phyloP scores from a whole-genome alignment of 495 filamentous ascomycete genomes.

The Lineolata rhizophorae region DNA sequence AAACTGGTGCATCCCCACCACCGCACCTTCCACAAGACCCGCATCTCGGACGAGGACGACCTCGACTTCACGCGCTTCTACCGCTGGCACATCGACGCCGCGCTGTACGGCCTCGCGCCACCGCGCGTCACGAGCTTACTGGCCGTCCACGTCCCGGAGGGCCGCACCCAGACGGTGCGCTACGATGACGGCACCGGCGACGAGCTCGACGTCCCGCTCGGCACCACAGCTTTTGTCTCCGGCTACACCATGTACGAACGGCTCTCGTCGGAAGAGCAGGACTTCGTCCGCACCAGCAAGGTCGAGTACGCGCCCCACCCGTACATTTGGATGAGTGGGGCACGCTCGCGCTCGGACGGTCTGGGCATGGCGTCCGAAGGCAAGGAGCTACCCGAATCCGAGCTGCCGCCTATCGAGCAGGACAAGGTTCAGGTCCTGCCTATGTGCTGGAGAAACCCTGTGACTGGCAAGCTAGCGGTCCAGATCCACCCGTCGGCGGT shows the following conservation, averaged over 20 bases:
- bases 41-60: slow-evolving; percentile 39
- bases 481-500: slow-evolving; percentile 50
- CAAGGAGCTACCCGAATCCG: slow-evolving; percentile 28
- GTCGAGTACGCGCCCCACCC: slow-evolving; percentile 57
- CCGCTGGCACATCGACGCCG: slow-evolving; percentile 62
- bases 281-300: slow-evolving; percentile 37
- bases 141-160: slow-evolving; percentile 42
- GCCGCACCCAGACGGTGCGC: slow-evolving; percentile 37
- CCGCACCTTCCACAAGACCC: slow-evolving; percentile 43
- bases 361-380: slow-evolving; percentile 42
- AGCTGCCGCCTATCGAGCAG: slow-evolving; percentile 40
- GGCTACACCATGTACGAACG: slow-evolving; percentile 42
- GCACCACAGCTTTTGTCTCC: slow-evolving; percentile 54
- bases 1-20: slow-evolving; percentile 52
- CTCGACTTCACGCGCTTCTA: slow-evolving; percentile 49
- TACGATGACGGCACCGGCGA: slow-evolving; percentile 54
- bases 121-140: slow-evolving; percentile 46
- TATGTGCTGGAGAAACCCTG: slow-evolving; percentile 51
- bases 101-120: slow-evolving; percentile 48
- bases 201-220: slow-evolving; percentile 41
- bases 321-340: slow-evolving; percentile 54
- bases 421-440: slow-evolving; percentile 44
- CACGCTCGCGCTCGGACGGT: slow-evolving; percentile 39
- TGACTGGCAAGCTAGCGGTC: slow-evolving; percentile 41
- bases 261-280: slow-evolving; percentile 38